Conservation (phyloP, 1,139 yeast genomes). For the Williopsis jadinii region DNA sequence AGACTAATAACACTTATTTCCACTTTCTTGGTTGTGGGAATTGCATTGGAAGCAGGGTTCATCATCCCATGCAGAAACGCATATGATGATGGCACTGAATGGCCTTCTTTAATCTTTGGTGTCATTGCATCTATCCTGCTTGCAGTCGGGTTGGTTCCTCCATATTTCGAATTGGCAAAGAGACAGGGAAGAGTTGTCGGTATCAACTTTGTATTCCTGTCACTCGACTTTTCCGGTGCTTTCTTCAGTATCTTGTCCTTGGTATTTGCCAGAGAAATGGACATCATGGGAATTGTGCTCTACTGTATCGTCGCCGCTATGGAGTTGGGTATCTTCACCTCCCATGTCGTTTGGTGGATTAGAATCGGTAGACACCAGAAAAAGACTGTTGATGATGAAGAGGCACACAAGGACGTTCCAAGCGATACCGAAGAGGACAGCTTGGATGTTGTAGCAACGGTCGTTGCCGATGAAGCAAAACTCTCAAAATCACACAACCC, state of each 20-base stretch:
- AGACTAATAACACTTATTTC: constrained; percentile 30
- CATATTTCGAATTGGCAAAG: constrained; percentile 72
- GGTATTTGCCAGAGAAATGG: constrained; percentile 42
- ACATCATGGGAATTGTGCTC: constrained; percentile 44
- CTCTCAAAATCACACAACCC: no score
- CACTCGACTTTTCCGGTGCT: constrained; percentile 69
- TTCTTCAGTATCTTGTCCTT: constrained; percentile 58
- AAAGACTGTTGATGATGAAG: neutral
- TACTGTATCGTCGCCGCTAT: constrained; percentile 59
- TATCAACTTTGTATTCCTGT: constrained; percentile 62
- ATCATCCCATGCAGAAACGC: constrained; percentile 57
- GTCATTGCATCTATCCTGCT: constrained; percentile 62
- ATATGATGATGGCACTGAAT: constrained; percentile 39
- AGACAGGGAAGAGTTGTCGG: constrained; percentile 77
- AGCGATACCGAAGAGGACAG: no score
- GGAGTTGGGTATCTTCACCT: constrained; percentile 60
- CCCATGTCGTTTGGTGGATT: constrained; percentile 59
- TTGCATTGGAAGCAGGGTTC: constrained; percentile 57
- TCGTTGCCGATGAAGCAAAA: no score
- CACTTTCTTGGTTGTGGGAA: constrained; percentile 35
- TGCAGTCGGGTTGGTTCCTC: constrained; percentile 71
- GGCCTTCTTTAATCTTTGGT: constrained; percentile 72
- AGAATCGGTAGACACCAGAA: constrained; percentile 28
- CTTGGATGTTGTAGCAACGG: no score
- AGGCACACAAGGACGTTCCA: no score